These are phyloP conservation scores for Ploettnerulaceae sp. DNA, from an alignment of 2,329 filamentous ascomycete genomes.

Conservation along the genomic window DNA sequence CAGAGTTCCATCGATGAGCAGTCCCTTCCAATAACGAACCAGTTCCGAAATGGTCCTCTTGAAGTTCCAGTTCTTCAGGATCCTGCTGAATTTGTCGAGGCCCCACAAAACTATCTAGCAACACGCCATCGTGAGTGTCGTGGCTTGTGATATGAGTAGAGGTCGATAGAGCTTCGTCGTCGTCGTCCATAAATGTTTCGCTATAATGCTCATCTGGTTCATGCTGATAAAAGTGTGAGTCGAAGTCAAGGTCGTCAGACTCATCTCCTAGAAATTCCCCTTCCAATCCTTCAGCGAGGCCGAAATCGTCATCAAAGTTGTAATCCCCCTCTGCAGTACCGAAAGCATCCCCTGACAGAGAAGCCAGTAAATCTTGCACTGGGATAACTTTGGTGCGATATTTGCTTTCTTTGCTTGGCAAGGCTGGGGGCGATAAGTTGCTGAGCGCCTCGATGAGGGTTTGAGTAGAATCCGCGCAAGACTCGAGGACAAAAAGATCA, in stretches of 20 bases:
- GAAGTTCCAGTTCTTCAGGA: slow-evolving; percentile 57
- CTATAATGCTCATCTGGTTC: slow-evolving; percentile 26
- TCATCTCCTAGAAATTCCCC: slow-evolving; percentile 40
- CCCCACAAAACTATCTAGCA: slow-evolving; percentile 41
- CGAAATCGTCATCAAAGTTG: slow-evolving; percentile 61
- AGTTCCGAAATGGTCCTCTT: slow-evolving; percentile 72
- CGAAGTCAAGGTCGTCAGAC: slow-evolving; percentile 37
- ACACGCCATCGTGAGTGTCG: slow-evolving; percentile 43
- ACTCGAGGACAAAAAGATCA: slow-evolving; percentile 84
- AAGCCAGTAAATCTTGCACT: slow-evolving; percentile 81
- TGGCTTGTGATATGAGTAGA: slow-evolving; percentile 30
- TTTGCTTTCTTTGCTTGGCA: slow-evolving; percentile 76
- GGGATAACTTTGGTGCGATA: slow-evolving; percentile 85
- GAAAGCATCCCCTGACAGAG: slow-evolving; percentile 84
- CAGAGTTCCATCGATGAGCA: slow-evolving; percentile 76
- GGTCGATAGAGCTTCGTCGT: slow-evolving; percentile 19
- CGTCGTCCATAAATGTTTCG: slow-evolving; percentile 36
- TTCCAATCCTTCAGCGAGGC: slow-evolving; percentile 43
- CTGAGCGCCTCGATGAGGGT: slow-evolving; percentile 77
- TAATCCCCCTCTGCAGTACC: slow-evolving; percentile 56
- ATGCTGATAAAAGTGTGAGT: slow-evolving; percentile 46
- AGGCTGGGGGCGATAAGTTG: slow-evolving; percentile 75
- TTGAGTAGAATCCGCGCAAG: slow-evolving; percentile 94
- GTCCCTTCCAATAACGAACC: slow-evolving; percentile 57
- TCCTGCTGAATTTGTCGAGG: slow-evolving; percentile 42